A percentile compares a stretch with the other conserved stretches of the same genome.
These are phyloP conservation scores for Phaeophleospora eucalypticola DNA, from an alignment of 2,329 filamentous ascomycete genomes.

Conservation along the genomic window DNA sequence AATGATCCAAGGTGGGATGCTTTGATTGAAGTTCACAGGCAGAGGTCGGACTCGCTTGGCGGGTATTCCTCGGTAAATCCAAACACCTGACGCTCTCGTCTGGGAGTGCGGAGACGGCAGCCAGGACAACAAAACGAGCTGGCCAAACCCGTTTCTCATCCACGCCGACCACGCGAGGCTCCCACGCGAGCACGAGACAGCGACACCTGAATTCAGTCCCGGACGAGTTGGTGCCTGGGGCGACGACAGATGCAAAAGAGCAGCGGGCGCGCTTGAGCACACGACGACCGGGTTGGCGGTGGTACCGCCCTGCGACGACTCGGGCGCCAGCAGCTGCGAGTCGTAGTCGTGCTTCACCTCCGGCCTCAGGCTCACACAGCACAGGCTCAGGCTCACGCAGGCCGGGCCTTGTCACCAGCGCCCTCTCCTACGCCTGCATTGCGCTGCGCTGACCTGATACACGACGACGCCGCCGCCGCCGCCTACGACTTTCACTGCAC, in stretches of 20 bases:
- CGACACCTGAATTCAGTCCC: background rate
- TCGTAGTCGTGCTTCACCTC: background rate
- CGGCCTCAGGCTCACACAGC: too few species aligned
- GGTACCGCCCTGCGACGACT: background rate
- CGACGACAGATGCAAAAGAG: background rate
- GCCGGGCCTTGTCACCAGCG: too few species aligned
- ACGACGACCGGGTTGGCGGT: conserved; percentile 1
- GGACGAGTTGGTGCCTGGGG: background rate
- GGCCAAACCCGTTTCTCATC: too few species aligned
- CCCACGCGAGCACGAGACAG: background rate
- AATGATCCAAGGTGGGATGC: background rate
- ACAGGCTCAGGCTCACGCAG: too few species aligned
- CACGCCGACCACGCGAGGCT: conserved; percentile 2
- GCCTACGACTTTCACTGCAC: background rate
- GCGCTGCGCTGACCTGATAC: background rate
- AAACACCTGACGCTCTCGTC: too few species aligned
- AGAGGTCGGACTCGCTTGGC: background rate
- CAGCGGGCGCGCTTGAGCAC: background rate
- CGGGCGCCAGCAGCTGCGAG: background rate
- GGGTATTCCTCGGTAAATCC: too few species aligned
- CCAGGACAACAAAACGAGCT: too few species aligned
- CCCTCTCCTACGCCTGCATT: background rate
- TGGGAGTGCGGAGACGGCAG: too few species aligned
- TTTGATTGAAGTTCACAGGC: conserved; percentile 1
- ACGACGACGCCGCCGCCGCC: background rate